Evolutionary conservation across 2,329 filamentous ascomycete species (phyloP), one percentile per base, ranked within the genome.

Genomic region (Dactylonectria estremocensis): DNA sequence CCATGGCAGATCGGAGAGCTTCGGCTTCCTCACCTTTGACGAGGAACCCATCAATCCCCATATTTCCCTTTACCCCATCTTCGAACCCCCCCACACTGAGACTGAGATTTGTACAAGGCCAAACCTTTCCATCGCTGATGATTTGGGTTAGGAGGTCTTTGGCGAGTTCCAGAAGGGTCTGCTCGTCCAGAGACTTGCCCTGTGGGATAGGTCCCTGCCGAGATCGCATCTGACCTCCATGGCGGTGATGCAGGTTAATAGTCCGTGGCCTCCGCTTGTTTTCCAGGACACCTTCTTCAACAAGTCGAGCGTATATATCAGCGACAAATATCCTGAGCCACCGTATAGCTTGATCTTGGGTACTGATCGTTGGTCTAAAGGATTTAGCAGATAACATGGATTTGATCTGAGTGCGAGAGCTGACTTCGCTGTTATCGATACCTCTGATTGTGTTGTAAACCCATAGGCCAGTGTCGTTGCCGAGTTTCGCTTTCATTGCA

Each of bases 341-440:
- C 67, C 91, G 91, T 24, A 89, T 84, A 1, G 92, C 95, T 78
- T 97, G 93, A 22, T 96, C 94, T 18, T 89, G 83, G 2, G 87
- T 92, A 72, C 90, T 93, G 77, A 98, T 95, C 63, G 88, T 90
- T 0, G 96, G 96, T 28, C 93, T 88, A 77, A 99, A 99, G 0
- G 95, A 97, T 79, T 99, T 99, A 20, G 96, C 95, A 1, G 95
- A 98, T 14, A 98, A 86, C 95, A 99, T 98, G 16, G 93, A 96
- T 80, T 98, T 98, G 83, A 98, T 97, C 76, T 96, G 93, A 1
- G 95, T 97, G 58, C 95, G 88, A 31, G 94, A 89, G 76, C 94
- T 98, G 72, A 99, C 94, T 80, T 98, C 95, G 74, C 92, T 96
- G 56, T 86, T 84, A 79, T 99, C 96, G 68, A 95, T 90, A 1